Base-by-base conservation (phyloP, 2,329 filamentous ascomycete genomes). In the Cladophialophora immunda region DNA sequence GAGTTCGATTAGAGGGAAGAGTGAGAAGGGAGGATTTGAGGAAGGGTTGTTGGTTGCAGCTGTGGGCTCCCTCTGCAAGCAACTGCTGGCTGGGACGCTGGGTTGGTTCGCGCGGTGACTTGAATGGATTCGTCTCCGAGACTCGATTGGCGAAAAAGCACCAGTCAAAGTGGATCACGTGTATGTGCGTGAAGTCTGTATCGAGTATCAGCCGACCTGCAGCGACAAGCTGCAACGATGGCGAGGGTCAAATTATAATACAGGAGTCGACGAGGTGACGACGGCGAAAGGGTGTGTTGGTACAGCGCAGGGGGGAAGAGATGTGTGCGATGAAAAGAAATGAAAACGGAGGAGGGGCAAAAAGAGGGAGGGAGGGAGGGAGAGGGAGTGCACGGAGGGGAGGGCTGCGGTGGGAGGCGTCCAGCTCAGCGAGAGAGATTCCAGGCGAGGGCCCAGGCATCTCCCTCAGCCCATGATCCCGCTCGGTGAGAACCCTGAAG, bases 101-200 rank as follows among this genome's bases (percentile, higher is more conserved):
- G 45, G 50, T 34, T 54, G 34, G 52, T 60, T 52, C 58, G 58
- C 45, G 45, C 58, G 58, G 58, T 61, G 63, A 65, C 38, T 58
- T 58, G 65, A 60, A 68, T 67, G 57, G 57, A n/a, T 58, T 22
- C 34, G 56, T 58, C 56, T 58, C 38, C 58, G 58, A 54, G 58
- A 36, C 58, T 67, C 62, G 65, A 57, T 68, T 65, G 68, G 62
- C 62, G 55, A 64, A 59, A 59, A 29, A 63, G 17, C 61, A 36
- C 52, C 61, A 53, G 63, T 27, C 32, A 53, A 59, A 61, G 62
- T 64, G 57, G 65, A 70, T 70, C 68, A 70, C 68, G 68, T 70
- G 68, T 57, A 27, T 29, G 30, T 38, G 64, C 55, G 58, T 59
- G 53, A 65, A 47, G 55, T 59, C 45, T 53, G 53, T 30, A 29